Base-by-base conservation (phyloP, 495 filamentous ascomycete genomes). In the Lasiosphaeria hispida region DNA sequence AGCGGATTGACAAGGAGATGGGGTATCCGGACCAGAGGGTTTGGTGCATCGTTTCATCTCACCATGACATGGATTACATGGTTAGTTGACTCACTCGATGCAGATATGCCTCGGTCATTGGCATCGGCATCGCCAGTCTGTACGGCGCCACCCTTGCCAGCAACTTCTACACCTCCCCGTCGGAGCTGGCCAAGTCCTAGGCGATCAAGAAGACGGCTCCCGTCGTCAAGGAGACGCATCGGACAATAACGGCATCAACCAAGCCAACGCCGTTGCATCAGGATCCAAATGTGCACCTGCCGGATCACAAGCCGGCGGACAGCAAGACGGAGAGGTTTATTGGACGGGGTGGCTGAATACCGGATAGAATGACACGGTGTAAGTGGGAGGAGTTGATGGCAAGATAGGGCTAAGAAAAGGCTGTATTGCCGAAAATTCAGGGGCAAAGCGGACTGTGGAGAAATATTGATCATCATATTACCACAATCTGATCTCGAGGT, bases 261-360 rank as follows among this genome's bases (percentile, higher is more conserved):
- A n/a, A 42, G 1, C 23, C 38, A 0, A 19, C 23, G 3, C 42
- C 10, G 36, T 5, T 13, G 49, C 15, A 55, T 9, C 11, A 30
- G 6, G 15, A 55, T 17, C 45, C n/a, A 19, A 17, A 30, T 2
- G 43, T n/a, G 33, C 53, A 55, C n/a, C 1, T 55, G 11, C 53
- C 53, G 14, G 38, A 17, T 15, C 33, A 10, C 14, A 45, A 37
- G 53, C 53, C 53, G 42, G 36, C 42, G 7, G 53, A 55, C 7
- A 48, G 34, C 10, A 55, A 48, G 13, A 37, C 47, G 53, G 53
- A 55, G 42, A 44, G 53, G 14, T 38, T 55, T 10, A 33, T 55
- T 35, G 53, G 53, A 47, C 9, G 53, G 17, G 53, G 53, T 1
- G 53, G 53, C 18, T 55, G 53, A 55, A 5, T 30, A 30, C 23